These are phyloP conservation scores for Tricladium varicosporioides DNA, from an alignment of 2,329 filamentous ascomycete species.

Conservation along the genomic window DNA sequence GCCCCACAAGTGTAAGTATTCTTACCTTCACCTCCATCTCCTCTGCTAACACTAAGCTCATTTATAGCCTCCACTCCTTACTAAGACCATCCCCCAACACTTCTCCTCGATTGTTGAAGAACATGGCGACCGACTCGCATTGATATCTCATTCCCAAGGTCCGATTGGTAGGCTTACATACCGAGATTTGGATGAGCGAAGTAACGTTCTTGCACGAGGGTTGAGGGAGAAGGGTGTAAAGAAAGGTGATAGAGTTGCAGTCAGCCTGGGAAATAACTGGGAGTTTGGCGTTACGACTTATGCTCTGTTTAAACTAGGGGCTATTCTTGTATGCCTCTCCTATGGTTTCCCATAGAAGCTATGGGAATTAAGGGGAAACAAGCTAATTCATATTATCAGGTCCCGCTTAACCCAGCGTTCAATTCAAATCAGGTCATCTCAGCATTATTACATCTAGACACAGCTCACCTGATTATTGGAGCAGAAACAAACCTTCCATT, in stretches of 20 bases:
- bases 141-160: slow-evolving; percentile 49
- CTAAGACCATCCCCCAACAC: slow-evolving; percentile 69
- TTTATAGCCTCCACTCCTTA: slow-evolving; percentile 61
- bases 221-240: slow-evolving; percentile 68
- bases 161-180: slow-evolving; percentile 63
- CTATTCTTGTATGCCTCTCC: slow-evolving; percentile 61
- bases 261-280: slow-evolving; percentile 80
- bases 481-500: slow-evolving; percentile 82
- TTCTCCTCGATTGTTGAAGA: slow-evolving; percentile 63
- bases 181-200: slow-evolving; percentile 68
- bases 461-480: slow-evolving; percentile 76
- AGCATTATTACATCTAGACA: slow-evolving; percentile 73
- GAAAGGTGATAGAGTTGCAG: slow-evolving; percentile 81
- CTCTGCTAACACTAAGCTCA: slow-evolving; percentile 9
- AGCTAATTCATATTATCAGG: slow-evolving; percentile 39
- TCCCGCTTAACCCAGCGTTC: slow-evolving; percentile 92
- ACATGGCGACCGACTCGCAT: slow-evolving; percentile 62
- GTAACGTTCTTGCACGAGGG: slow-evolving; percentile 72
- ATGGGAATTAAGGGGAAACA: too few species aligned
- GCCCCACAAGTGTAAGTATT: slow-evolving; percentile 33
- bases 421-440: slow-evolving; percentile 74
- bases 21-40: slow-evolving; percentile 1
- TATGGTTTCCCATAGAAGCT: background rate
- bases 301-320: slow-evolving; percentile 91
- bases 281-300: slow-evolving; percentile 87